Evolutionary conservation across 1,284 basidiomycete species (phyloP).

Genomic region (Malassezia obtusa): DNA sequence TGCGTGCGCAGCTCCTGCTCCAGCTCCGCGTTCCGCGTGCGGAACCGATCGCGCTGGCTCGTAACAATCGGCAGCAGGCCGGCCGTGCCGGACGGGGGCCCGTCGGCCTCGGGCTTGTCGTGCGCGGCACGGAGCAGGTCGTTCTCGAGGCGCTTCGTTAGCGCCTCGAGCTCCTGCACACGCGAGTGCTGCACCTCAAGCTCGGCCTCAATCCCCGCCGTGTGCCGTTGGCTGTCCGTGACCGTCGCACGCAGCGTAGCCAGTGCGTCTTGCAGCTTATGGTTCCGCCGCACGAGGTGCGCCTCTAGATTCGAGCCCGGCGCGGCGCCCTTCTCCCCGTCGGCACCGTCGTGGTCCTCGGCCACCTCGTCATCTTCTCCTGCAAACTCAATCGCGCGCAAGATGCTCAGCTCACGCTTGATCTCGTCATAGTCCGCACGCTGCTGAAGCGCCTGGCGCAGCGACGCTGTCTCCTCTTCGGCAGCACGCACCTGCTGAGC

Average conservation of each 20-base stretch:
- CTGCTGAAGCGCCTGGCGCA: slow-evolving; percentile 49
- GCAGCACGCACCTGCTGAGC: slow-evolving; percentile 60
- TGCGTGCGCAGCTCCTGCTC: slow-evolving; percentile 91
- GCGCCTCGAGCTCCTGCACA: slow-evolving; percentile 60
- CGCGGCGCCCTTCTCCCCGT: slow-evolving; percentile 48
- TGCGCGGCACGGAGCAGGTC: slow-evolving; percentile 55
- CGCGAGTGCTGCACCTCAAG: neutral
- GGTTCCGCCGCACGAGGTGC: slow-evolving; percentile 84
- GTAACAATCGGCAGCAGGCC: slow-evolving; percentile 63
- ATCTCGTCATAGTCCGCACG: slow-evolving; percentile 67
- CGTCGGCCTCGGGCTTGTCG: neutral
- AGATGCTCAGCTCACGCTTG: slow-evolving; percentile 49
- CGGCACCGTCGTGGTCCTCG: slow-evolving; percentile 13
- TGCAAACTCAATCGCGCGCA: slow-evolving; percentile 36
- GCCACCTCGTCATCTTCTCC: slow-evolving; percentile 46
- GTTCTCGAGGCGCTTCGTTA: slow-evolving; percentile 83
- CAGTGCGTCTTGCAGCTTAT: slow-evolving; percentile 81
- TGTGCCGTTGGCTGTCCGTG: slow-evolving; percentile 57
- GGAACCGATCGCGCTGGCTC: slow-evolving; percentile 55
- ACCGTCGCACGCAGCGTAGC: slow-evolving; percentile 65
- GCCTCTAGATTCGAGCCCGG: slow-evolving; percentile 73
- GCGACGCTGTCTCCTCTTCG: slow-evolving; percentile 63
- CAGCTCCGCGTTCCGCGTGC: slow-evolving; percentile 66
- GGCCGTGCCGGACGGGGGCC: neutral
- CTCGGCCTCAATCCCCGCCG: neutral